Evolutionary conservation across 331 rosid species (phyloP).

Genomic region (Acacia pycnantha): DNA sequence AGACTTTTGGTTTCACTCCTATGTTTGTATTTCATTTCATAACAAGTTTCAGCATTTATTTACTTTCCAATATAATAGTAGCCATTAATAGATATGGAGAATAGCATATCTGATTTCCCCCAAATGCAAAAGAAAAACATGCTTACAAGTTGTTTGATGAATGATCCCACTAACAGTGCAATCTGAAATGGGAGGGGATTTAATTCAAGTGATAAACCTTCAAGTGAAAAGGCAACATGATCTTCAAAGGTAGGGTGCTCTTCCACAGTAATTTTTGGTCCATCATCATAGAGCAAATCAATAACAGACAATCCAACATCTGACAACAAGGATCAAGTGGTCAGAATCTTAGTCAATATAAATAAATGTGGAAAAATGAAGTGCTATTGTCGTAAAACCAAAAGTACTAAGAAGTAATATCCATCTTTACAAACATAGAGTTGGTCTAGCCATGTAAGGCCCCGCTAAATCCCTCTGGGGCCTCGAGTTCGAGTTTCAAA

Average conservation of each 20-base stretch:
- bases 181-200: conserved; percentile 20
- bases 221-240: conserved; percentile 91
- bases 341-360: conserved; percentile 13
- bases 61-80: conserved; percentile 20
- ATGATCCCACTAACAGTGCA: not conserved
- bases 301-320: conserved; percentile 60
- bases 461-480: no score
- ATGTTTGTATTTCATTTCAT: conserved; percentile 8
- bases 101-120: conserved; percentile 4
- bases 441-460: no score
- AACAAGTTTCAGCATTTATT: conserved; percentile 1
- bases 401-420: conserved; percentile 24
- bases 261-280: conserved; percentile 36
- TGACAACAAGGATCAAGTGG: conserved; percentile 27
- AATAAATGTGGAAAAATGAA: not conserved
- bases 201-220: conserved; percentile 49
- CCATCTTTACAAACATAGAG: not conserved
- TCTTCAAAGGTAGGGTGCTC: conserved; percentile 60
- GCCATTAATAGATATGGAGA: not conserved
- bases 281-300: conserved; percentile 76
- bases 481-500: no score
- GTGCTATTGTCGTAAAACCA: conserved; percentile 14
- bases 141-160: conserved; percentile 16
- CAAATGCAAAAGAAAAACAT: conserved; percentile 21
- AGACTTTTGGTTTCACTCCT: conserved; percentile 12